Evolutionary conservation across 441 rosid species (phyloP), one percentile per base, ranked within the genome.

Genomic region (Adansonia grandidieri): DNA sequence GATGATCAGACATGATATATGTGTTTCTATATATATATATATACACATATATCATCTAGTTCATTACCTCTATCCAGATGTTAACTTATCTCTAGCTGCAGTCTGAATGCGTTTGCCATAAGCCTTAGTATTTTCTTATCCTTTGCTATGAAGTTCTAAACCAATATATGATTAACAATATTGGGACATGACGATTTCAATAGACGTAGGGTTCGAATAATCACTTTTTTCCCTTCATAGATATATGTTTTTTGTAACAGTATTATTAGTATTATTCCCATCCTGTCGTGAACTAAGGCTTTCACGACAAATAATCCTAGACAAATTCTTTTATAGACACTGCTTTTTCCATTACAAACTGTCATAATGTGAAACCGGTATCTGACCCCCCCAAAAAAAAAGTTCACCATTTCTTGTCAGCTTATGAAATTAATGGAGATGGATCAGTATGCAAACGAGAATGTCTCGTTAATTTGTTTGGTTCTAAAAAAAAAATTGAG

Each of bases 401-500:
- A 28, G 32, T 28, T 44, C 71, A 19, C 51, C 71, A 22, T 47
- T 47, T 48, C 19, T 69, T 69, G 57, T 69, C 73, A 48, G 42
- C 73, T 69, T 69, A 22, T 50, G 58, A 14, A 5, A 32, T 62
- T 62, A 17, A 62, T 40, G 44, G 40, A 28, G 44, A 28, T 28
- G 32, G 32, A 67, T 67, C 53, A 67, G 4, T 19, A 4, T 20
- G 17, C 28, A 17, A 67, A 51, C 28, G 17, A 44, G 53, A 67
- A 67, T 69, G 58, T 69, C 73, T 7, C 37, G 37, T 47, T 68
- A 68, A 22, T 47, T 69, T 48, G 42, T 19, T 68, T 65, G 70
- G 50, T 65, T 40, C 11, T 0, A 3, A 40, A 42, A 65, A 17
- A 44, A 42, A 6, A 14, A 14, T 51, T 51, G 17, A n/a, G 56